Evolutionary conservation across 169 alveolate species (phyloP).

Genomic region (Plasmodium falciparum): DNA sequence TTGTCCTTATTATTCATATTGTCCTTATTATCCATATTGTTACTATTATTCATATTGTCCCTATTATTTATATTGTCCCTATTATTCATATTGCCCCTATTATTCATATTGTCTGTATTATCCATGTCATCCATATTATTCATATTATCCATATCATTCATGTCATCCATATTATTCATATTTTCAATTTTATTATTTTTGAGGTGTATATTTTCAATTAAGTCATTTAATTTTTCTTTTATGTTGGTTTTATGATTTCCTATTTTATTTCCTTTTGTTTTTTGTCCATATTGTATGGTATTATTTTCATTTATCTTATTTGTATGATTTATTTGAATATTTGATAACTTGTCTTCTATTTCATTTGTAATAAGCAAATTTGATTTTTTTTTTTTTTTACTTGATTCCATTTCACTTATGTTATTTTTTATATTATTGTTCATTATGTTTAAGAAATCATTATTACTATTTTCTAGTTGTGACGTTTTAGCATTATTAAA

Average conservation of each 20-base stretch:
- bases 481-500: neutral
- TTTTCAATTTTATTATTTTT: conserved; percentile 11
- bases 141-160: neutral
- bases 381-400: neutral
- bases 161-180: neutral
- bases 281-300: conserved; percentile 18
- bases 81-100: neutral
- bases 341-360: neutral
- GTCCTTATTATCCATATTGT: neutral
- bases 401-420: neutral
- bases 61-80: neutral
- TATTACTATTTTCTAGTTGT: conserved; percentile 1
- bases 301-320: conserved; percentile 6
- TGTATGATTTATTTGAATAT: conserved; percentile 11
- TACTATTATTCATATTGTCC: neutral
- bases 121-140: neutral
- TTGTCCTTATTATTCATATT: neutral
- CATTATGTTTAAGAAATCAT: neutral
- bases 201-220: conserved; percentile 15
- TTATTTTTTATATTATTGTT: too few relatives aligned
- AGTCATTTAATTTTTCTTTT: conserved; percentile 29
- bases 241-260: conserved; percentile 30
- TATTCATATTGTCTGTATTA: neutral
- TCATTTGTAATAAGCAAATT: neutral
- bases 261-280: conserved; percentile 14